Evolutionary conservation across 805 yeast genomes (phyloP).

Genomic region (Metschnikowia chrysomelidarum): DNA sequence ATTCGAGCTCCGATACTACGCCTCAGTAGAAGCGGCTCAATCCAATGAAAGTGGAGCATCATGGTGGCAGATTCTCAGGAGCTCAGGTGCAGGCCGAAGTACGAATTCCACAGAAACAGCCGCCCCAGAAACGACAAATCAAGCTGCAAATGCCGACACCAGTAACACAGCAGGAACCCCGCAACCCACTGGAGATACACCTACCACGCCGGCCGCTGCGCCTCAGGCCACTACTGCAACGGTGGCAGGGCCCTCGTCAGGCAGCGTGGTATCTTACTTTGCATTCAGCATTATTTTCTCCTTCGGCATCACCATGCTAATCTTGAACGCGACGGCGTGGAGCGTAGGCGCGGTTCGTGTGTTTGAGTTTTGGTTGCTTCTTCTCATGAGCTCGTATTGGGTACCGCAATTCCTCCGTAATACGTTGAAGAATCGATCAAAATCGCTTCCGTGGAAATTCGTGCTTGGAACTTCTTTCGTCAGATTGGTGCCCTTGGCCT

Average conservation of each 20-base stretch:
- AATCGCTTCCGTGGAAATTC: slow-evolving; percentile 68
- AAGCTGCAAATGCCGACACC: not conserved
- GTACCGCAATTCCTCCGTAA: slow-evolving; percentile 84
- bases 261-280: slow-evolving; percentile 22
- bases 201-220: slow-evolving; percentile 2
- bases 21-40: slow-evolving; percentile 66
- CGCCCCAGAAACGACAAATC: not conserved
- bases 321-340: slow-evolving; percentile 60
- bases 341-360: slow-evolving; percentile 50
- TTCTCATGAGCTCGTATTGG: slow-evolving; percentile 73
- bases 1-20: slow-evolving; percentile 73
- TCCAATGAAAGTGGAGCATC: slow-evolving; percentile 67
- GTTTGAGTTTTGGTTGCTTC: slow-evolving; percentile 56
- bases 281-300: slow-evolving; percentile 28
- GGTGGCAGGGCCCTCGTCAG: slow-evolving; percentile 6
- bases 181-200: slow-evolving; percentile 1
- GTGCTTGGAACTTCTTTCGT: slow-evolving; percentile 65
- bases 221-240: slow-evolving; percentile 37
- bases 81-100: slow-evolving; percentile 30
- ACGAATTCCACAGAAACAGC: slow-evolving; percentile 3
- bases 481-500: slow-evolving; percentile 63
- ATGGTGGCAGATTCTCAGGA: slow-evolving; percentile 64
- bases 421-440: slow-evolving; percentile 63
- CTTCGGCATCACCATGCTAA: slow-evolving; percentile 45
- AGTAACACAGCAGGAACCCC: not conserved